Evolutionary conservation across 176 grass and related monocot species (phyloP).

Genomic region (Eragrostis curvula): DNA sequence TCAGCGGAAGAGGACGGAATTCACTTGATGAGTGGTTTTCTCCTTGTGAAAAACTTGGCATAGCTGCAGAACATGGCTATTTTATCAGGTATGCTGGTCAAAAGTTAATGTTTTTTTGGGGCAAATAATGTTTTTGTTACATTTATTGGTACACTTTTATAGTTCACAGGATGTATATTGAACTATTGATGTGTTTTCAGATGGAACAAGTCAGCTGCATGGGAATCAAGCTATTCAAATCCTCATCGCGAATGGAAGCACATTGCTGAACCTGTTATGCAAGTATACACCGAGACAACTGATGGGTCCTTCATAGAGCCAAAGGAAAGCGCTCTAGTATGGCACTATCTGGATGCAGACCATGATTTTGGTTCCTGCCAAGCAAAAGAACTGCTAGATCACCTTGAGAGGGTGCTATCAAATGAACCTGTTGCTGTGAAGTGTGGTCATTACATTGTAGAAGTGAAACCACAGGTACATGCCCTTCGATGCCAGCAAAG

Average conservation of each 20-base stretch:
- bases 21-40: constrained; percentile 73
- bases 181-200: constrained; percentile 49
- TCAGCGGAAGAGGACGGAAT: constrained; percentile 65
- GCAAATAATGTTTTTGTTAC: constrained; percentile 8
- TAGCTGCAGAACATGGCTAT: constrained; percentile 93
- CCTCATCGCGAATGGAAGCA: constrained; percentile 69
- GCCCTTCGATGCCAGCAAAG: neutral
- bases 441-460: constrained; percentile 85
- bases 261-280: constrained; percentile 86
- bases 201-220: constrained; percentile 66
- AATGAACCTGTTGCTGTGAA: constrained; percentile 95
- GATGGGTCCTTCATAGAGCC: constrained; percentile 86
- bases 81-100: constrained; percentile 66
- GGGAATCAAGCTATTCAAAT: constrained; percentile 61
- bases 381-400: constrained; percentile 84
- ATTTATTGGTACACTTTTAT: neutral
- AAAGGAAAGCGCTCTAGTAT: constrained; percentile 91
- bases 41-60: constrained; percentile 75
- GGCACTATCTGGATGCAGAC: constrained; percentile 90
- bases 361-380: constrained; percentile 89
- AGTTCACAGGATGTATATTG: neutral
- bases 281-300: constrained; percentile 84
- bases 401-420: constrained; percentile 89
- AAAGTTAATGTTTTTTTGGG: constrained; percentile 4
- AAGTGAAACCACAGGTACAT: constrained; percentile 91